phyloP scores from a whole-genome alignment of 805 yeast genomes.

The Diddensiella caesifluorescens region DNA sequence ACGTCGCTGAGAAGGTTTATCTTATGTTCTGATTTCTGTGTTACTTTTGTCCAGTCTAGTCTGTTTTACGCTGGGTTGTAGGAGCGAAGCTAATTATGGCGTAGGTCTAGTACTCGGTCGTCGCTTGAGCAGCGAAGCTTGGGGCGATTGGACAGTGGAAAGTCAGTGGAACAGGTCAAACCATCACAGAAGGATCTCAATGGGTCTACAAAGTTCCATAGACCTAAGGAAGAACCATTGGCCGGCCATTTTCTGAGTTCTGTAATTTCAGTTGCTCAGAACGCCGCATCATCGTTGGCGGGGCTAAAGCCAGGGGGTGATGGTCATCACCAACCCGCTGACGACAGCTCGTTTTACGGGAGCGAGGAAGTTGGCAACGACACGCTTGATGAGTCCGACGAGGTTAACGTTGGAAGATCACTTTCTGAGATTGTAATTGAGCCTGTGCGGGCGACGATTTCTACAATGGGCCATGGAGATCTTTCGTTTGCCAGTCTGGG shows the following conservation, averaged over 20 bases:
- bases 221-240: slow-evolving; percentile 5
- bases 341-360: slow-evolving; percentile 1
- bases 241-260: slow-evolving; percentile 20
- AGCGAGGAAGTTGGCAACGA: not conserved
- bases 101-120: too few relatives aligned
- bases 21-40: too few relatives aligned
- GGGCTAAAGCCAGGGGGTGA: slow-evolving; percentile 16
- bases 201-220: too few relatives aligned
- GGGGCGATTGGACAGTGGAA: not conserved
- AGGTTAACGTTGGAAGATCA: not conserved
- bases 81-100: too few relatives aligned
- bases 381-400: slow-evolving; percentile 4
- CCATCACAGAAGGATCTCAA: not conserved
- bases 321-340: slow-evolving; percentile 6
- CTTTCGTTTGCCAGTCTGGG: slow-evolving; percentile 28
- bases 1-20: too few relatives aligned
- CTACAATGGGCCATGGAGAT: slow-evolving; percentile 32
- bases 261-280: slow-evolving; percentile 29
- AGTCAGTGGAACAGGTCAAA: not conserved
- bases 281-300: slow-evolving; percentile 27
- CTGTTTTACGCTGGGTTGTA: too few relatives aligned
- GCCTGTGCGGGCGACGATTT: slow-evolving; percentile 23
- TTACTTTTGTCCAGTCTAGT: too few relatives aligned
- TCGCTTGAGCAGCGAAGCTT: too few relatives aligned
- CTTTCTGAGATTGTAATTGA: slow-evolving; percentile 20